Evolutionary conservation across 1,284 basidiomycete species (phyloP), one percentile per base, ranked within the genome.

Genomic region (Cystobasidium pallidum): DNA sequence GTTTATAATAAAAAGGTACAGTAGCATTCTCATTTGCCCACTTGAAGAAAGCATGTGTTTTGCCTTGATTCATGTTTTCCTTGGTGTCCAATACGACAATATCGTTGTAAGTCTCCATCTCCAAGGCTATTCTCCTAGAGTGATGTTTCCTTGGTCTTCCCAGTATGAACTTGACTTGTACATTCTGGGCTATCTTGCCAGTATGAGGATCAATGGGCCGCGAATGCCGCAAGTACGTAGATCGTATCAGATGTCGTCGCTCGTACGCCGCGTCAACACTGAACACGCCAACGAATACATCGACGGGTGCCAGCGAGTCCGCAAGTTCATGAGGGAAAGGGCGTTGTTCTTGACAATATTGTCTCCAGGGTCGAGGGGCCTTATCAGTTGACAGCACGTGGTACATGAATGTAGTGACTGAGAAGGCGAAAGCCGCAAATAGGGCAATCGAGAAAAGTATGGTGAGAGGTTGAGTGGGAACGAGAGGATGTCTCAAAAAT

Each of bases 331-430:
- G 81, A 4, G 81, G 81, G 73, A 83, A 83, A 2, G 79, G 73
- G 0, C 79, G 79, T 71, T 82, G 80, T 49, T 78, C 77, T 57
- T 79, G 78, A 81, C 95, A 98, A 80, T 95, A 95, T 30, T 89
- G 88, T 75, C 93, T 88, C 93, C 94, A 99, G 52, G 94, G 94
- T 34, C 95, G 82, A 17, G 92, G 89, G 70, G 91, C 89, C 81
- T 97, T 97, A 85, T 99, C 95, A 55, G 94, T 92, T 80, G 97
- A 94, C 79, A 97, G 87, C 75, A 94, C 86, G 81, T 95, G 90
- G 80, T 93, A 94, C 80, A 97, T 86, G 67, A 91, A 84, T 72
- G 92, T 86, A 6, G 84, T 85, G 24, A 82, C 57, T 21, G 75
- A 76, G 3, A 77, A 76, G 62, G 75, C 75, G 72, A 79, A 79